Evolutionary conservation across 164 flowering plant genomes (phyloP).

Genomic region (Kalanchoe fedtschenkoi): DNA sequence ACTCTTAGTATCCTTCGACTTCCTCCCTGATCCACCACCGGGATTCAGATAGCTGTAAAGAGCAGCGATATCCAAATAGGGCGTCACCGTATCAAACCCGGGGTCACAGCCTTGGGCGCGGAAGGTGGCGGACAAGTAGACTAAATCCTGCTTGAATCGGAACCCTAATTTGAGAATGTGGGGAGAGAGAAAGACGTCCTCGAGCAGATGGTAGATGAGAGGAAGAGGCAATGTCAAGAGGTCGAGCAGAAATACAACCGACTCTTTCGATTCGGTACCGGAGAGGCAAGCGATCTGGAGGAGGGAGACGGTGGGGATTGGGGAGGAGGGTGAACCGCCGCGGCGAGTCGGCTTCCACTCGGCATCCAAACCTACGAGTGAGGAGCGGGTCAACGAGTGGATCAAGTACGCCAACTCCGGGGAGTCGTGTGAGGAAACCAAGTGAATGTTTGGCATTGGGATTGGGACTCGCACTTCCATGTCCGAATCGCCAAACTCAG

Average conservation of each 20-base stretch:
- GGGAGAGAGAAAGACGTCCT: conserved; percentile 49
- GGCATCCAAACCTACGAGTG: conserved; percentile 74
- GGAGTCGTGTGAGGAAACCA: conserved; percentile 49
- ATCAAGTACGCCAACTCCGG: conserved; percentile 51
- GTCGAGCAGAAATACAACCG: conserved; percentile 55
- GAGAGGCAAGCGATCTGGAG: conserved; percentile 79
- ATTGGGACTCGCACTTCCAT: conserved; percentile 6
- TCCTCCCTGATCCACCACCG: conserved; percentile 40
- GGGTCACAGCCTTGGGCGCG: conserved; percentile 42
- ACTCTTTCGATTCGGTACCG: conserved; percentile 20
- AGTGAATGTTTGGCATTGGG: no score
- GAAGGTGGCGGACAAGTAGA: conserved; percentile 68
- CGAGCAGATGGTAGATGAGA: conserved; percentile 43
- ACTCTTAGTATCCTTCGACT: conserved; percentile 54
- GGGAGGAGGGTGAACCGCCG: conserved; percentile 11
- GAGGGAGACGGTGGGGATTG: conserved; percentile 63
- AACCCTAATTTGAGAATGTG: conserved; percentile 72
- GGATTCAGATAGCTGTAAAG: conserved; percentile 40
- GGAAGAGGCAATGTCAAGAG: conserved; percentile 33
- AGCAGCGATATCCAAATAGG: conserved; percentile 64
- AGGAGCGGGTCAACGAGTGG: conserved; percentile 40
- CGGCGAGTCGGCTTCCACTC: conserved; percentile 76
- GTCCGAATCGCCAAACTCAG: not conserved
- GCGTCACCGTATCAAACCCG: conserved; percentile 80
- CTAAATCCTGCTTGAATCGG: conserved; percentile 76